Base-by-base conservation (phyloP, 345 rosid species). In the Excoecaria agallocha region DNA sequence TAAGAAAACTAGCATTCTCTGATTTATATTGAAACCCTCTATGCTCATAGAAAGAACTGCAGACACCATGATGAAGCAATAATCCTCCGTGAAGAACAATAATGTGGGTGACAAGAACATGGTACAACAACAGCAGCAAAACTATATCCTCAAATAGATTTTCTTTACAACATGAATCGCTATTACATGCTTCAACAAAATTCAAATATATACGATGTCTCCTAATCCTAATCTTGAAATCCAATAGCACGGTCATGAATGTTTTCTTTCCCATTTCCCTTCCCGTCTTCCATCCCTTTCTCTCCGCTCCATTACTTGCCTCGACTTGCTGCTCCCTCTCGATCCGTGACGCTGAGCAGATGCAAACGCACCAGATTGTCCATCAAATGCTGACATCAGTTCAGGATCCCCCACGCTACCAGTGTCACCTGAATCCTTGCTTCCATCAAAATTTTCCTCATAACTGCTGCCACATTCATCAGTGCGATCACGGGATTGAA, bases 181-280 rank as follows among this genome's bases (percentile, higher is more conserved):
- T 62, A 61, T 4, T 19, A 8, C 39, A 30, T 38, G 35, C 20
- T 13, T 6, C 58, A 68, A 50, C 13, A 50, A 45, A 49, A 49
- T 48, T 39, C 50, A 54, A 13, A 19, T 56, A 22, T 22, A 12
- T 41, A 56, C 73, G 56, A 15, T n/a, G 15, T 24, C n/a, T 39
- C n/a, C n/a, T n/a, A n/a, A n/a, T n/a, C n/a, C n/a, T n/a, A n/a
- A n/a, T n/a, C n/a, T n/a, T n/a, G n/a, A n/a, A n/a, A n/a, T n/a
- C 30, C 8, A 10, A 50, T 59, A 55, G 69, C 25, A 51, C 4
- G 61, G 50, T 73, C 81, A 81, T 65, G 70, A 88, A 83, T 89
- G 93, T 81, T 92, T 92, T 63, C 93, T 84, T 81, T 90, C 93
- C 94, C 97, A 92, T 81, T 92, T 92, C 52, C 97, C 94, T 80